Percentiles rank a stretch among this genome's conserved stretches.
phyloP scores from a whole-genome alignment of 169 alveolate species.

The Eimeria maxima region DNA sequence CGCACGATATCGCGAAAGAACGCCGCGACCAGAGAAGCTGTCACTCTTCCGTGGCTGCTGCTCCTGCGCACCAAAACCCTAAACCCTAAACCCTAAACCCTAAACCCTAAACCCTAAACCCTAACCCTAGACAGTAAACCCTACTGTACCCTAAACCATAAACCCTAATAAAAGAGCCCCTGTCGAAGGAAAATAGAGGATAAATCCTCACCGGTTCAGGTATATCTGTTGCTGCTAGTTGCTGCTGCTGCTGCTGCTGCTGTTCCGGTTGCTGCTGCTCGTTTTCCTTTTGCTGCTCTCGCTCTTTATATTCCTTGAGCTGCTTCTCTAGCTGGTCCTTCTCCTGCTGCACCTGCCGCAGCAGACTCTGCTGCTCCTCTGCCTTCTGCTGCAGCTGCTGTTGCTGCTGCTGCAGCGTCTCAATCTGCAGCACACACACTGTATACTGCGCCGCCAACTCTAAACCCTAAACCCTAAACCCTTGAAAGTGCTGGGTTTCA shows the following conservation, averaged over 20 bases:
- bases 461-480: constrained; percentile 53
- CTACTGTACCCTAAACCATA: too few relatives aligned
- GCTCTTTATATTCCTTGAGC: neutral
- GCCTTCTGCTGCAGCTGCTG: neutral
- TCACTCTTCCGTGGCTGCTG: neutral
- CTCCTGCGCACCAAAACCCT: neutral
- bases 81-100: constrained; percentile 62
- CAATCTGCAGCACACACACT: neutral
- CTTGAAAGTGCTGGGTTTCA: neutral
- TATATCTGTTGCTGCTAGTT: neutral
- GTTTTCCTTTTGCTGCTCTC: neutral
- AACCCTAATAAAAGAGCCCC: too few relatives aligned
- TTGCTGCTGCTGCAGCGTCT: constrained; percentile 7
- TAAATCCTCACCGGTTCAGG: neutral
- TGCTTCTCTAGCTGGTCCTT: constrained; percentile 4
- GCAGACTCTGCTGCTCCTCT: too few relatives aligned
- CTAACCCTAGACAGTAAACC: too few relatives aligned
- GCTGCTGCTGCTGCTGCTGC: neutral
- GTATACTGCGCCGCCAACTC: neutral
- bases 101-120: constrained; percentile 16
- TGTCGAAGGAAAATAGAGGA: neutral
- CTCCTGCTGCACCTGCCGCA: too few relatives aligned
- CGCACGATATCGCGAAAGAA: constrained; percentile 27
- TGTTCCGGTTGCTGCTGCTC: too few relatives aligned
- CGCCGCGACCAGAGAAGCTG: neutral